Conservation (phyloP, 1,284 basidiomycete genomes). For the Cryptococcus maquisensis region DNA sequence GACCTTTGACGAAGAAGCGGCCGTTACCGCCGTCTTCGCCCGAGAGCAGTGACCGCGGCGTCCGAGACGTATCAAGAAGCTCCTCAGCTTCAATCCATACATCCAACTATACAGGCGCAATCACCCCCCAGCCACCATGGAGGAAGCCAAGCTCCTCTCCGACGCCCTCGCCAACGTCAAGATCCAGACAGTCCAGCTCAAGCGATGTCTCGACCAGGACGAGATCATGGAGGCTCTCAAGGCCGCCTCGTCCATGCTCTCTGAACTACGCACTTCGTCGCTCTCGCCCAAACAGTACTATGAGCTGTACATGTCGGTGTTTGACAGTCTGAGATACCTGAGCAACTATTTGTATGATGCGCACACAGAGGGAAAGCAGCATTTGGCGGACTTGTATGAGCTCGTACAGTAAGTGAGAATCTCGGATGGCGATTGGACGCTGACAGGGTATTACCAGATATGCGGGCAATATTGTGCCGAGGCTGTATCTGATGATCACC, state of each 20-base stretch:
- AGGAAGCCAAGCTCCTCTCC: conserved; percentile 43
- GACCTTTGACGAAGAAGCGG: no score
- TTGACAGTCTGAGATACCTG: conserved; percentile 85
- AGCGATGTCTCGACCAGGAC: conserved; percentile 82
- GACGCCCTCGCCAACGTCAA: conserved; percentile 63
- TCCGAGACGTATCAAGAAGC: no score
- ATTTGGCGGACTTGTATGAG: conserved; percentile 93
- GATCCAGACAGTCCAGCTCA: conserved; percentile 89
- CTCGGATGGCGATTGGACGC: background rate
- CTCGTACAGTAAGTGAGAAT: conserved; percentile 75
- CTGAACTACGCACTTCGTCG: conserved; percentile 85
- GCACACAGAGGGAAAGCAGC: conserved; percentile 79
- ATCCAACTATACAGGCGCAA: no score
- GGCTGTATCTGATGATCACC: conserved; percentile 95
- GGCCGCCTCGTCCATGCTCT: conserved; percentile 89
- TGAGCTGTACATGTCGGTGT: conserved; percentile 96
- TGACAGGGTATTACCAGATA: conserved; percentile 29
- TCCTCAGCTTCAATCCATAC: no score
- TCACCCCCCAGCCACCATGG: conserved; percentile 8
- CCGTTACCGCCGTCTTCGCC: no score
- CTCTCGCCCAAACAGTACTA: conserved; percentile 94
- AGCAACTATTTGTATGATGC: conserved; percentile 93
- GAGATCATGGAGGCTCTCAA: conserved; percentile 97
- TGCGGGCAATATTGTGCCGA: conserved; percentile 68
- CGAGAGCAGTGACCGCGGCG: no score